Base-by-base conservation (phyloP, 805 yeast genomes). In the Starmerella potacharoeniae region DNA sequence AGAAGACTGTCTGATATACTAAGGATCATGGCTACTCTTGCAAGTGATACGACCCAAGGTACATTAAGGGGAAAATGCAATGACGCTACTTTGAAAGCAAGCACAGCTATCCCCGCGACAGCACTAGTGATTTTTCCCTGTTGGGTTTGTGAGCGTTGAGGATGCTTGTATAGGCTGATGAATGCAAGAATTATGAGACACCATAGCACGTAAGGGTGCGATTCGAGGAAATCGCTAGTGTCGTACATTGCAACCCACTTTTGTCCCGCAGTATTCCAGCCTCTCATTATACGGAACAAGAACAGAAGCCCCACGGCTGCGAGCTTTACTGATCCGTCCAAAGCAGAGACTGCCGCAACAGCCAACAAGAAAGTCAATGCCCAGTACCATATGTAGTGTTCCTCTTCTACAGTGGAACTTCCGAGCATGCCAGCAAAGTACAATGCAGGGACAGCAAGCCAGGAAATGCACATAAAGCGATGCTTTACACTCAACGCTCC, bases 341-440 rank as follows among this genome's bases (percentile, higher is more conserved):
- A 17, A 13, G 40, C 7, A 6, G 34, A 34, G 7, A 50, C 35
- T 17, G 52, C 49, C 3, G 51, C 31, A 9, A 41, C 17, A 57
- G 51, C 57, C n/a, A 61, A 59, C 0, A 60, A 10, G 9, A 76
- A 74, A 0, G 78, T 72, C 0, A 77, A 66, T 28, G 77, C 71
- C 82, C 87, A 85, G 86, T 95, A 93, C 98, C 98, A 93, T 16
- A 90, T 68, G 65, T 90, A 96, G 65, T 93, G 95, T 65, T 93
- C 98, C 67, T 93, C 98, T 65, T 93, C 98, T 16, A 93, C 84
- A 55, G 90, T 74, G 31, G 96, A 90, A 57, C 95, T 87, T 10
- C 90, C 96, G 70, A 90, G 87, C 60, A 83, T 75, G 0, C 86
- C 75, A 0, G 73, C 39, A 3, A 83, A 77, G 53, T 82, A 75